Evolutionary conservation across 1,284 basidiomycete species (phyloP), one percentile per base, ranked within the genome.

Genomic region (Phylloporus sp.): DNA sequence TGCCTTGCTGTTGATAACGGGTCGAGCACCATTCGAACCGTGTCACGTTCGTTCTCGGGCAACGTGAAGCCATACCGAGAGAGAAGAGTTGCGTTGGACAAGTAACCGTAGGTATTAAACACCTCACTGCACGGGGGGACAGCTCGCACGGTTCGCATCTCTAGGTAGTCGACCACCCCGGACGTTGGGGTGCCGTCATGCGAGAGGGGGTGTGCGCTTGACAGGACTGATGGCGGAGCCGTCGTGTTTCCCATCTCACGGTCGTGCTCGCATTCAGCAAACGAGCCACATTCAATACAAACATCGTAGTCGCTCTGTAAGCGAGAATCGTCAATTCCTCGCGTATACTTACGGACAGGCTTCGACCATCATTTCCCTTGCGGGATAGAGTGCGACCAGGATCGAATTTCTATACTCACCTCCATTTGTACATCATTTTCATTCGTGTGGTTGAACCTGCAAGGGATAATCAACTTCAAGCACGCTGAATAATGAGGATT

Each of bases 21-120:
- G 56, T 76, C 74, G 2, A 68, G 52, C 20, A 77, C 76, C 72
- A 78, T 69, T 15, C 67, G 74, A 39, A 78, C 60, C 19, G 68
- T 74, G 64, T 84, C 80, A 63, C 73, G 64, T n/a, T 77, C 78
- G 49, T 77, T 77, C 65, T 75, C 74, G 53, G 78, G 71, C 7
- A 84, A 74, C 7, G 78, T 68, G 66, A 84, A 85, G n/a, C 77
- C 78, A 66, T 79, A 79, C 58, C 75, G 73, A 29, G 74, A 71
- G 64, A 79, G 77, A 52, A 79, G 79, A 43, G 63, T 49, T 10
- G 77, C 70, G 64, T 81, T 79, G 49, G 77, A 47, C 66, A 80
- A 66, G 55, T 63, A n/a, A 17, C 95, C 95, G 78, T 97, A 98
- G 3, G 92, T 93, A 80, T 97, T 98, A 85, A 89, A 95, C 10